Conservation (phyloP, 73 alveolate genomes). For the Chromera velia region DNA sequence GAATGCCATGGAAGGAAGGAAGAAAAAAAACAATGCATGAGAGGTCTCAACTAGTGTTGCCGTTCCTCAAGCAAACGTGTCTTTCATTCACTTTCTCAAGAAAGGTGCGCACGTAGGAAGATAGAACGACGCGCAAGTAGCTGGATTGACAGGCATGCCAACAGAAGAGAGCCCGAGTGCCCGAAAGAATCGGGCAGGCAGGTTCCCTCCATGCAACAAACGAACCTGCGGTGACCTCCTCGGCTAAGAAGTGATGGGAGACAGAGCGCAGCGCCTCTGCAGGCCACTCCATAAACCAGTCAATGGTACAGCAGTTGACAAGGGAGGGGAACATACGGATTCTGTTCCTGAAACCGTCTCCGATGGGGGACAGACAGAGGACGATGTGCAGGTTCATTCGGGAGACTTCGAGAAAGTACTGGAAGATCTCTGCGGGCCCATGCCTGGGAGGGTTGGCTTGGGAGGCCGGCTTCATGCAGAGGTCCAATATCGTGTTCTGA, state of each 20-base stretch:
- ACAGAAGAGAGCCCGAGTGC: no score
- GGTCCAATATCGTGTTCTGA: background rate
- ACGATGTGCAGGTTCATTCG: conserved; percentile 58
- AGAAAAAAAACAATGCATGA: no score
- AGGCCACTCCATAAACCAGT: conserved; percentile 97
- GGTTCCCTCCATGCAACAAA: background rate
- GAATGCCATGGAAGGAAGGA: no score
- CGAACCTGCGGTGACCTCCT: conserved; percentile 64
- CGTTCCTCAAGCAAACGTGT: no score
- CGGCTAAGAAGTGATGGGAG: conserved; percentile 81
- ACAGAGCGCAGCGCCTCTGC: conserved; percentile 89
- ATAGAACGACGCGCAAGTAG: no score
- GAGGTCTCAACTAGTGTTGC: no score
- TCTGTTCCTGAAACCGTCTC: conserved; percentile 87
- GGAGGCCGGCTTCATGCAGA: background rate
- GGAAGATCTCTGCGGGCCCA: conserved; percentile 17
- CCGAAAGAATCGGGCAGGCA: no score
- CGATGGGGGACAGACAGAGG: conserved; percentile 93
- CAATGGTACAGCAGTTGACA: conserved; percentile 91
- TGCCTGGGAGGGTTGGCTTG: conserved; percentile 20
- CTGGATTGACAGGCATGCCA: no score
- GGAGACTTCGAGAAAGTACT: conserved; percentile 47
- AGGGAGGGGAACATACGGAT: conserved; percentile 96
- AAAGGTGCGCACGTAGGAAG: no score
- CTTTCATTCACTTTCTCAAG: no score